Evolutionary conservation across 148 eudicot species (phyloP).

Genomic region (Arbutus unedo): DNA sequence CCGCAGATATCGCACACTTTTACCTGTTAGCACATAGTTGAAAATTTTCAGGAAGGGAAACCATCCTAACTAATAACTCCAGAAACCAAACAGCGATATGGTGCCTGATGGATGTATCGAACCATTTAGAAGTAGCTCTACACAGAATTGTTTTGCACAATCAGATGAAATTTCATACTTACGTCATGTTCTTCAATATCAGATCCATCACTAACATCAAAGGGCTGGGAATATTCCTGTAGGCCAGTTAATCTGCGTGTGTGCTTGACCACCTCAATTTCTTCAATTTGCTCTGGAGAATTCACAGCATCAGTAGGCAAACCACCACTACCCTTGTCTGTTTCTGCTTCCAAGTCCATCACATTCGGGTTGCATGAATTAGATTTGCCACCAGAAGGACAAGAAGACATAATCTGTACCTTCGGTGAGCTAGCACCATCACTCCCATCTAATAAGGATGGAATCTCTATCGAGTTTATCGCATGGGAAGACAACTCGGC

Average conservation of each 20-base stretch:
- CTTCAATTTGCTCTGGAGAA: slow-evolving; percentile 25
- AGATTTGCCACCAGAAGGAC: slow-evolving; percentile 10
- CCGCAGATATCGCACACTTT: slow-evolving; percentile 98
- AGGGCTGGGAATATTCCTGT: slow-evolving; percentile 31
- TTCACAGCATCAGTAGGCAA: slow-evolving; percentile 23
- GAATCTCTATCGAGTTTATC: slow-evolving; percentile 14
- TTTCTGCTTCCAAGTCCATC: slow-evolving; percentile 3
- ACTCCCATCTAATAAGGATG: slow-evolving; percentile 11
- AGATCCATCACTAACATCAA: slow-evolving; percentile 59
- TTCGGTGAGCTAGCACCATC: slow-evolving; percentile 17
- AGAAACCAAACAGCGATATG: background rate
- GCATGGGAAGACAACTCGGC: slow-evolving; percentile 14
- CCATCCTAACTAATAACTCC: background rate
- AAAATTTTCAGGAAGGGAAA: background rate
- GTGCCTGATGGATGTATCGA: background rate
- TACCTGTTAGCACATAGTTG: slow-evolving; percentile 42
- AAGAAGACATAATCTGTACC: background rate
- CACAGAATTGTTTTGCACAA: background rate
- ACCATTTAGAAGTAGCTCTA: background rate
- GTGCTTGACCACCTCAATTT: slow-evolving; percentile 29
- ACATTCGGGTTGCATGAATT: slow-evolving; percentile 11
- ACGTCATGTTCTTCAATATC: slow-evolving; percentile 81
- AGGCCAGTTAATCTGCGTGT: slow-evolving; percentile 21
- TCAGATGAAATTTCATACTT: slow-evolving; percentile 28
- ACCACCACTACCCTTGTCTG: slow-evolving; percentile 15